Evolutionary conservation across 2,329 filamentous ascomycete genomes (phyloP).

Genomic region (Plenodomus lindquistii): DNA sequence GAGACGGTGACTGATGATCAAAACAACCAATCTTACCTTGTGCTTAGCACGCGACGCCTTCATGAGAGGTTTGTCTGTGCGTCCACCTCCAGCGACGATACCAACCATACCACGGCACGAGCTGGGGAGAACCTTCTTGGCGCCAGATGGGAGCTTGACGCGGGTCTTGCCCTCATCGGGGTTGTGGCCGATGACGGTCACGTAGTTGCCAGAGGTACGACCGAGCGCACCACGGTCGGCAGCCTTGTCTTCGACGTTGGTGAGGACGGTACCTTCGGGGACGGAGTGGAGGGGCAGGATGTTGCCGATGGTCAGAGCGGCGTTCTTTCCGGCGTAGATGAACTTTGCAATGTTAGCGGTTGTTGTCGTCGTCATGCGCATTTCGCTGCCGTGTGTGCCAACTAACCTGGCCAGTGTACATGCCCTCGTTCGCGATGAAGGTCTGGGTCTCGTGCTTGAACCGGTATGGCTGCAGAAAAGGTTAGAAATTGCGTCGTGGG

Average conservation of each 20-base stretch:
- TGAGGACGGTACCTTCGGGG: conserved; percentile 98
- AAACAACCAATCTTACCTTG: conserved; percentile 56
- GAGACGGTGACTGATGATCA: neutral
- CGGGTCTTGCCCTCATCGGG: conserved; percentile 91
- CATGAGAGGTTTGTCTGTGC: conserved; percentile 98
- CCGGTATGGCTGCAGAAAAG: conserved; percentile 69
- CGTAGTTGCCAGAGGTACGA: conserved; percentile 98
- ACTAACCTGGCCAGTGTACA: conserved; percentile 91
- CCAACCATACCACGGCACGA: conserved; percentile 96
- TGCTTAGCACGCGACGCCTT: conserved; percentile 99
- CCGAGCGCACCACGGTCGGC: conserved; percentile 96
- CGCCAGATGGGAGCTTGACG: conserved; percentile 97
- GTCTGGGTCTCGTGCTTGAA: conserved; percentile 98
- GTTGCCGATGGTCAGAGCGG: conserved; percentile 94
- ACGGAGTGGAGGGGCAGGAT: conserved; percentile 91
- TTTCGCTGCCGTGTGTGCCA: conserved; percentile 3
- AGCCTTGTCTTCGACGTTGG: conserved; percentile 98
- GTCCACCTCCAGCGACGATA: conserved; percentile 98
- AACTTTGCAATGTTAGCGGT: conserved; percentile 56
- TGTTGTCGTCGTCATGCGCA: neutral
- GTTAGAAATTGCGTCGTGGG: conserved; percentile 19
- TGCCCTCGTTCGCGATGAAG: conserved; percentile 99
- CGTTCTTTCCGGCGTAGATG: conserved; percentile 99
- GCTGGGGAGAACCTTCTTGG: conserved; percentile 98
- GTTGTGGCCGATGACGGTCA: conserved; percentile 65